Evolutionary conservation across 129 eudicot species (phyloP).

Genomic region (sunflower (Helianthus annuus)): HanXRQr2.0-SUNRISE NC_035446.2:158863503-158864002

Average conservation of each 20-base stretch:
- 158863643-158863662: background rate
- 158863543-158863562: too few species aligned
- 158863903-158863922: conserved; percentile 16
- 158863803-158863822: conserved; percentile 88
- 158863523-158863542: too few species aligned
- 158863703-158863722: background rate
- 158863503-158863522: too few species aligned
- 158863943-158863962: conserved; percentile 95
- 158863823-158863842: conserved; percentile 97
- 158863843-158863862: conserved; percentile 2
- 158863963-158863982: conserved; percentile 72
- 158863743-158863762: conserved; percentile 47
- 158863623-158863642: background rate
- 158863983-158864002: conserved; percentile 90
- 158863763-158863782: conserved; percentile 96
- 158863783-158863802: conserved; percentile 96
- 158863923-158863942: conserved; percentile 64
- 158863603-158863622: too few species aligned
- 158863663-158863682: background rate
- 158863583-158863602: too few species aligned
- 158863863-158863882: background rate
- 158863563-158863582: too few species aligned
- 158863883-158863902: conserved; percentile 13
- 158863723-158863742: conserved; percentile 18
- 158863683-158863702: too few species aligned